Evolutionary conservation across 441 rosid genomes (phyloP).

Genomic region (Sinapis alba): DNA sequence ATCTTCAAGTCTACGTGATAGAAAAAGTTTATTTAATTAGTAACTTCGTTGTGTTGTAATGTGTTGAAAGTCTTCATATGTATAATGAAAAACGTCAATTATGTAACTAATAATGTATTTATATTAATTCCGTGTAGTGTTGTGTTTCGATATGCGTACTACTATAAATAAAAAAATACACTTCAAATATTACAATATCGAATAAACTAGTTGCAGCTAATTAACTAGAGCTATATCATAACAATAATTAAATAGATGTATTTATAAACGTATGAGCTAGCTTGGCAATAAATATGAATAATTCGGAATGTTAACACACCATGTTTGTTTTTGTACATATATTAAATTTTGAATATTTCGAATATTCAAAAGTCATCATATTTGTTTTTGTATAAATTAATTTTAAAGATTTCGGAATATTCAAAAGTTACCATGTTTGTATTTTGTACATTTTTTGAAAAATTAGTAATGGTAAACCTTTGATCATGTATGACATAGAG

Average conservation of each 20-base stretch:
- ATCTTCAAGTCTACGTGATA: not conserved
- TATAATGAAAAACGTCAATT: not conserved
- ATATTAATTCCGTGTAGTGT: not conserved
- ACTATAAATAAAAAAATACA: not conserved
- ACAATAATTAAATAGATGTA: not conserved
- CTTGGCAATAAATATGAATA: not conserved
- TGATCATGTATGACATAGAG: not conserved
- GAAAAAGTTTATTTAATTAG: not conserved
- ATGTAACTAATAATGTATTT: conserved; percentile 5
- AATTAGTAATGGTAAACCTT: not conserved
- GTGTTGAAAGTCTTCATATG: conserved; percentile 23
- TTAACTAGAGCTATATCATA: not conserved
- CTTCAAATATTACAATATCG: not conserved
- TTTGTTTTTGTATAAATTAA: not conserved
- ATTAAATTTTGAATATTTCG: not conserved
- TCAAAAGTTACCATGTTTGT: not conserved
- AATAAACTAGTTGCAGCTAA: not conserved
- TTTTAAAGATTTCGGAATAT: not conserved
- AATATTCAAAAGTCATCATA: not conserved
- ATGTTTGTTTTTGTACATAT: not conserved
- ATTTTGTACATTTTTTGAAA: not conserved
- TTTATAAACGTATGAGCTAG: not conserved
- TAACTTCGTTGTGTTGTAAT: conserved; percentile 18
- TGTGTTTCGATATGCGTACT: not conserved
- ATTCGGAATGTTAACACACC: not conserved